Evolutionary conservation across 2,329 filamentous ascomycete genomes (phyloP).

Genomic region (Amphichorda felina): DNA sequence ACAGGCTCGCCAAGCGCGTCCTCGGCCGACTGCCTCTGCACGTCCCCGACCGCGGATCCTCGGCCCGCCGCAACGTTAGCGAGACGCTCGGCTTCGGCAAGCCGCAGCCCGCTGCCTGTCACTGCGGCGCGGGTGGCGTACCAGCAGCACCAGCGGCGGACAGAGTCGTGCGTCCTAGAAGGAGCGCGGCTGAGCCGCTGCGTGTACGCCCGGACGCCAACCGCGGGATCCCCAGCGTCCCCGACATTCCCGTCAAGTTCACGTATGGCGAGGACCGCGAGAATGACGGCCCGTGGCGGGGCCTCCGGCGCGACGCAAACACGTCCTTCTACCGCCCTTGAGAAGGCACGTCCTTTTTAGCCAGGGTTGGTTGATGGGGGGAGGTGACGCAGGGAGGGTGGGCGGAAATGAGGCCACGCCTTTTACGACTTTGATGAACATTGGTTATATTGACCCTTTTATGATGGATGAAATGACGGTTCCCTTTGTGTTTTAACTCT

Average conservation of each 20-base stretch:
- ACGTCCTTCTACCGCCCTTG: too few relatives aligned
- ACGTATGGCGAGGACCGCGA: slow-evolving; percentile 20
- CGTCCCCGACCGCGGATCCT: slow-evolving; percentile 4
- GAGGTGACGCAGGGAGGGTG: too few relatives aligned
- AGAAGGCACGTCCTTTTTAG: too few relatives aligned
- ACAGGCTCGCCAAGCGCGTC: slow-evolving; percentile 14
- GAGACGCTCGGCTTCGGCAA: slow-evolving; percentile 8
- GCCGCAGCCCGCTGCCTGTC: neutral
- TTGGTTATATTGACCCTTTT: too few relatives aligned
- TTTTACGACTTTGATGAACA: too few relatives aligned
- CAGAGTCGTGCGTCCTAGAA: slow-evolving; percentile 13
- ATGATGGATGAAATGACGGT: too few relatives aligned
- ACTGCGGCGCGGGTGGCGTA: too few relatives aligned
- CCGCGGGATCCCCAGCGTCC: slow-evolving; percentile 31
- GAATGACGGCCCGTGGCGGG: slow-evolving; percentile 18
- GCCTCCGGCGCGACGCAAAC: slow-evolving; percentile 8
- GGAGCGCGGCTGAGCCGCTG: slow-evolving; percentile 15
- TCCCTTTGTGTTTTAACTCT: too few relatives aligned
- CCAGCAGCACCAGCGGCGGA: slow-evolving; percentile 7
- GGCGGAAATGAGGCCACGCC: too few relatives aligned
- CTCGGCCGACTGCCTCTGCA: slow-evolving; percentile 3
- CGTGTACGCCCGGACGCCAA: slow-evolving; percentile 32
- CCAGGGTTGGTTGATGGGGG: too few relatives aligned
- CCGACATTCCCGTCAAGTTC: slow-evolving; percentile 31
- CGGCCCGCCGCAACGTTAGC: slow-evolving; percentile 7